These are phyloP conservation scores for Chrysopogon serrulatus DNA, from an alignment of 176 grass and related monocot genomes.

Conservation along the genomic window DNA sequence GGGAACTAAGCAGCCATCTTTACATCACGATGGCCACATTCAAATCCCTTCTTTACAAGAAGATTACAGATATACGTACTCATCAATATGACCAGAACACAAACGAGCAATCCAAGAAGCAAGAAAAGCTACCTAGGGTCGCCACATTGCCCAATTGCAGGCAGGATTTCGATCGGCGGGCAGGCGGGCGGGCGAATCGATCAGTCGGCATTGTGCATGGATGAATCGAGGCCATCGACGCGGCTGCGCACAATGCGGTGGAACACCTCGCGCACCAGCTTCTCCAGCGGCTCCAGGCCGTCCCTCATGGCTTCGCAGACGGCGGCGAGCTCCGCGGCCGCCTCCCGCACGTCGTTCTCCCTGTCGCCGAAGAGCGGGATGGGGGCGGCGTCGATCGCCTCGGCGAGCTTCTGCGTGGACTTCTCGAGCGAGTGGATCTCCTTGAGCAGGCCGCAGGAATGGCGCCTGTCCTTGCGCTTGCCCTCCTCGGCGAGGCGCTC, in stretches of 20 bases:
- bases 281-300: conserved; percentile 75
- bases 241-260: conserved; percentile 90
- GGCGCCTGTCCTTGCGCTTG: conserved; percentile 81
- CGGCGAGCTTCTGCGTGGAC: conserved; percentile 56
- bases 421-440: conserved; percentile 75
- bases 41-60: conserved; percentile 57
- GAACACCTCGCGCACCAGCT: conserved; percentile 89
- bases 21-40: conserved; percentile 29
- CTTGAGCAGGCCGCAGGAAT: conserved; percentile 62
- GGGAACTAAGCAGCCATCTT: conserved; percentile 46
- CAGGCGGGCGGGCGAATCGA: neutral
- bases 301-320: conserved; percentile 61
- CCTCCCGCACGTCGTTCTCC: conserved; percentile 50
- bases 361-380: conserved; percentile 64
- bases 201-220: conserved; percentile 69
- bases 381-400: conserved; percentile 50
- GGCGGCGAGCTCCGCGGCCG: conserved; percentile 54
- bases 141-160: conserved; percentile 27
- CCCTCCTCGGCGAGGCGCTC: conserved; percentile 83
- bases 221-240: conserved; percentile 80
- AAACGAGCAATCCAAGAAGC: conserved; percentile 26
- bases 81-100: conserved; percentile 5
- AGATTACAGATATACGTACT: conserved; percentile 32
- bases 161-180: neutral
- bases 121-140: conserved; percentile 44